Conservation (phyloP, 768 basidiomycete species). For the Podaxis sp. region DNA sequence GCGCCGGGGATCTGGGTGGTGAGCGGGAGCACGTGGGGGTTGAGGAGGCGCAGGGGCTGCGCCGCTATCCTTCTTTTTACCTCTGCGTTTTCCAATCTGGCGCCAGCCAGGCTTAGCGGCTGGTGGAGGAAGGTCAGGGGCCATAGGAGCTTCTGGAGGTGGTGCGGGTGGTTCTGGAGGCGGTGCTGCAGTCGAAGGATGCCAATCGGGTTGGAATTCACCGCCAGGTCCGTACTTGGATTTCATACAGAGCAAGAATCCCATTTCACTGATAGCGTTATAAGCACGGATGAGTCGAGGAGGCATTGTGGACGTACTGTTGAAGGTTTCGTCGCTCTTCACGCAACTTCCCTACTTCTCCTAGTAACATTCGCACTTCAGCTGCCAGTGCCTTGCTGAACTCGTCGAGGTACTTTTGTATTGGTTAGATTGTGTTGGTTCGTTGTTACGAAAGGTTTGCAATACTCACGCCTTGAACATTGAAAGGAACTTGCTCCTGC, state of each 20-base stretch:
- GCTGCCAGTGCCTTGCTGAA: conserved; percentile 82
- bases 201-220: conserved; percentile 85
- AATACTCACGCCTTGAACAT: conserved; percentile 73
- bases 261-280: conserved; percentile 59
- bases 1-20: conserved; percentile 37
- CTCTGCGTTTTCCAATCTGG: conserved; percentile 9
- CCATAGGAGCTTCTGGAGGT: conserved; percentile 30
- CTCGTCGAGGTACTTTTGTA: conserved; percentile 73
- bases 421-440: background rate
- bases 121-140: conserved; percentile 20
- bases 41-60: conserved; percentile 33
- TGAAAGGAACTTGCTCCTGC: conserved; percentile 75
- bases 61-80: conserved; percentile 31
- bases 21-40: conserved; percentile 31
- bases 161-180: conserved; percentile 37
- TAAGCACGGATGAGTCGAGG: background rate
- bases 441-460: background rate
- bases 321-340: conserved; percentile 77
- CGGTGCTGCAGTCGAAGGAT: conserved; percentile 36
- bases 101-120: conserved; percentile 11
- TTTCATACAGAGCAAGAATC: conserved; percentile 64
- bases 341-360: conserved; percentile 80
- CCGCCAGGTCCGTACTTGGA: conserved; percentile 83
- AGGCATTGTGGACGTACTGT: conserved; percentile 52
- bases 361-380: conserved; percentile 81